Base-by-base conservation (phyloP, 1,284 basidiomycete genomes). In the Singerocomus inundabilis region DNA sequence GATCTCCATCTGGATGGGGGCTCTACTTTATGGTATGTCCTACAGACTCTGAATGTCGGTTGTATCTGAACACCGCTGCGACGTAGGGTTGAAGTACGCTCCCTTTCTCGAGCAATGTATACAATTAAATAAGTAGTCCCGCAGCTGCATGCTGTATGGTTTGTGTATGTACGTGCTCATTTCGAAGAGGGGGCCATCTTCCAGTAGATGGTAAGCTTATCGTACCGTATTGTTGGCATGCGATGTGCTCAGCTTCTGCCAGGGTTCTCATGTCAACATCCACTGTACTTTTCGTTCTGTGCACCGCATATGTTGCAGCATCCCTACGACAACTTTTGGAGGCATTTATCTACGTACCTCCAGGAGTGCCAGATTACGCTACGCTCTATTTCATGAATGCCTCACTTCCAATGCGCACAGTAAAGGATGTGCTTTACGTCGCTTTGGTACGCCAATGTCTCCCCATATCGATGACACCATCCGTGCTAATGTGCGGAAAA, bases 1-100 rank as follows among this genome's bases (percentile, higher is more conserved):
- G 21, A n/a, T 57, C 5, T 48, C 54, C 35, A 57, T 59, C 33
- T 57, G 56, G 56, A 56, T 57, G 42, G 57, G 36, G 12, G 59
- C 57, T 10, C 3, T 57, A 18, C 54, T 57, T 12, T 57, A 57
- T 41, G 56, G 56, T 57, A 34, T 11, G 57, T 37, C 6, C 21
- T 12, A 6, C 10, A 8, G 33, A 33, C 12, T 4, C 35, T 25
- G 1, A 8, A 0, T 24, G n/a, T 39, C 9, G 21, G 28, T 18
- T 15, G n/a, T 41, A 4, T 13, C 35, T 55, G 10, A 55, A 45
- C 15, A 15, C 9, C 8, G 12, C 8, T 28, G 26, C 6, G n/a
- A 25, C 6, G 4, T 18, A 57, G 55, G 55, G 16, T n/a, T 48
- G 15, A 57, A 57, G 55, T 57, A 45, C 8, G 55, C 6, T 30